A percentile compares a stretch with the other conserved stretches of the same genome.
Conservation (phyloP, 129 eudicot species). For the Artemisia annua region DNA sequence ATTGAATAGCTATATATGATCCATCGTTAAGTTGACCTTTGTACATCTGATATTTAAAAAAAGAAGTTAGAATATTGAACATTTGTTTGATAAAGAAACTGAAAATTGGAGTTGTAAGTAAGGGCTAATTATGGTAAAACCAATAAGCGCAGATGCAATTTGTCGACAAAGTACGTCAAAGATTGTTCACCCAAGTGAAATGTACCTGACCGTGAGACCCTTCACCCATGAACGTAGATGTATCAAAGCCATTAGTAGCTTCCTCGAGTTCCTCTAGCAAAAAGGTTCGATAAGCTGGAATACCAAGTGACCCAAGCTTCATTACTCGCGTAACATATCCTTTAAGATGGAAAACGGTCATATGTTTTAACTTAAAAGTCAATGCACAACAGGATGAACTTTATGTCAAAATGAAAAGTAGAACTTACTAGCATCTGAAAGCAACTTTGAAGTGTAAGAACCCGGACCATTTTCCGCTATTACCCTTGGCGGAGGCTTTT, state of each 20-base stretch:
- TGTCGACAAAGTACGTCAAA: not conserved
- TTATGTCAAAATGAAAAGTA: not conserved
- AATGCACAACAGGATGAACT: not conserved
- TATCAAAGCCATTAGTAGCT: constrained; percentile 66
- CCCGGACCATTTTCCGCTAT: constrained; percentile 51
- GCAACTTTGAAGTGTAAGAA: constrained; percentile 71
- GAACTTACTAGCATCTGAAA: constrained; percentile 79
- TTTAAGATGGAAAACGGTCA: constrained; percentile 14
- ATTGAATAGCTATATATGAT: constrained; percentile 57
- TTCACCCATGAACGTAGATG: constrained; percentile 66
- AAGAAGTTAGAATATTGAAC: not conserved
- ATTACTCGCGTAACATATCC: constrained; percentile 81
- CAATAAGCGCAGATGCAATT: not conserved
- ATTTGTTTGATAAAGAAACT: not conserved
- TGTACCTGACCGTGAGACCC: constrained; percentile 82
- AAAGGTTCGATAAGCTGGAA: constrained; percentile 74
- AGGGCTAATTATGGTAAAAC: too few relatives aligned
- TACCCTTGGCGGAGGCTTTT: constrained; percentile 41
- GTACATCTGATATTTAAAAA: constrained; percentile 56
- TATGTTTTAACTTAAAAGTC: constrained; percentile 13
- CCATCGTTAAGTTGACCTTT: constrained; percentile 72
- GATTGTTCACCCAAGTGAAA: constrained; percentile 7
- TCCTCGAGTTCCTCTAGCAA: constrained; percentile 77
- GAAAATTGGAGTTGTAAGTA: not conserved
- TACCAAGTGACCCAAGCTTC: constrained; percentile 75